Conservation (phyloP, 371 early-diverging fungal species). For the Rhizopus sp. region DNA sequence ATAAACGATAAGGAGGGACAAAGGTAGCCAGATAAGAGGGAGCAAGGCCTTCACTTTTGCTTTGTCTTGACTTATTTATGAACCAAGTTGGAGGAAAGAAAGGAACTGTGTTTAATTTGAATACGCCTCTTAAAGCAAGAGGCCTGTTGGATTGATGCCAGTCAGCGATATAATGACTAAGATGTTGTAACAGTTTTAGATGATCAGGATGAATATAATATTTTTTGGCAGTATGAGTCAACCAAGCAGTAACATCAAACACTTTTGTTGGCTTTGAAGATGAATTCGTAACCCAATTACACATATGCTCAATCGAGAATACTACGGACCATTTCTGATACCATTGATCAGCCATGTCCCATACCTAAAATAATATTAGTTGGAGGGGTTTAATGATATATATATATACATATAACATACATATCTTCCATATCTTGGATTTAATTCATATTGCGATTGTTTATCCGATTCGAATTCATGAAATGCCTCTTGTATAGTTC, state of each 20-base stretch:
- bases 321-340: slow-evolving; percentile 50
- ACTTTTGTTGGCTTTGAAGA: slow-evolving; percentile 12
- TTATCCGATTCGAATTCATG: slow-evolving; percentile 31
- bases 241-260: slow-evolving; percentile 27
- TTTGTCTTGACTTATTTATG: slow-evolving; percentile 33
- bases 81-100: slow-evolving; percentile 49
- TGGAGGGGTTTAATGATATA: neutral
- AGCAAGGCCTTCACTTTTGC: slow-evolving; percentile 34
- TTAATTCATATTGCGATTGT: slow-evolving; percentile 42
- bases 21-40: slow-evolving; percentile 45
- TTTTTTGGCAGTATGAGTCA: slow-evolving; percentile 28
- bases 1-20: slow-evolving; percentile 41
- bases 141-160: slow-evolving; percentile 42
- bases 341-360: slow-evolving; percentile 52
- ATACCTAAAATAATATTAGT: slow-evolving; percentile 34
- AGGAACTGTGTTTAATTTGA: slow-evolving; percentile 33
- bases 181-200: slow-evolving; percentile 31
- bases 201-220: slow-evolving; percentile 41
- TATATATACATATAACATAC: slow-evolving; percentile 19
- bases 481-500: slow-evolving; percentile 25
- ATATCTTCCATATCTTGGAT: slow-evolving; percentile 47
- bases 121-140: slow-evolving; percentile 30
- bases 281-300: slow-evolving; percentile 36
- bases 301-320: slow-evolving; percentile 47
- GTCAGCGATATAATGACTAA: slow-evolving; percentile 33